A percentile compares a stretch with the other conserved stretches of the same genome.
These are phyloP conservation scores for Balansia obtecta DNA, from an alignment of 2,329 filamentous ascomycete species.

Conservation along the genomic window DNA sequence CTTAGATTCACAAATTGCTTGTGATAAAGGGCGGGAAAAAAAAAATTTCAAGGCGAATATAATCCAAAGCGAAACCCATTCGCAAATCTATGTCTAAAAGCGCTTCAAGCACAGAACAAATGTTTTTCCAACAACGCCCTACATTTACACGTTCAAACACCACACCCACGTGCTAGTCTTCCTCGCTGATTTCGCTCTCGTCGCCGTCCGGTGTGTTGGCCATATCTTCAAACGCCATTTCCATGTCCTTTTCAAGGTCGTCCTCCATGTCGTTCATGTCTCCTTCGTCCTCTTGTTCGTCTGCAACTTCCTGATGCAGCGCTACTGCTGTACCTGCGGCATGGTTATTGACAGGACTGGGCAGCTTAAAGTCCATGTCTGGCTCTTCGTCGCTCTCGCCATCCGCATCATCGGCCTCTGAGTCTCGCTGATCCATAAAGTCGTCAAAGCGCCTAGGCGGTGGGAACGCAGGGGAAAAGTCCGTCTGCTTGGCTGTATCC, in stretches of 20 bases:
- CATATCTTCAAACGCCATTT: conserved; percentile 38
- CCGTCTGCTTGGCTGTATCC: conserved; percentile 23
- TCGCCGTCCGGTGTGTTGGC: conserved; percentile 36
- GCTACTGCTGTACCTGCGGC: conserved; percentile 15
- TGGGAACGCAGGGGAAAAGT: conserved; percentile 39
- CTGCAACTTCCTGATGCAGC: conserved; percentile 15
- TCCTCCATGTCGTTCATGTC: conserved; percentile 20
- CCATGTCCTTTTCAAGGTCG: conserved; percentile 39
- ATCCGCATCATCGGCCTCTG: conserved; percentile 30
- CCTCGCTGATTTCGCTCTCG: conserved; percentile 55
- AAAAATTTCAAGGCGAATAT: not conserved
- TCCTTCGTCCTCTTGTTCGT: conserved; percentile 17
- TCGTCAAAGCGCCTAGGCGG: conserved; percentile 39
- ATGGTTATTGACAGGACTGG: conserved; percentile 37
- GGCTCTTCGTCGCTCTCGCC: conserved; percentile 36
- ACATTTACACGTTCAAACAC: not conserved
- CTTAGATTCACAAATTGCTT: not conserved
- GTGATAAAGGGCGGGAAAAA: not conserved
- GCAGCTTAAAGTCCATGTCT: conserved; percentile 38
- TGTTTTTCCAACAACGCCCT: not conserved
- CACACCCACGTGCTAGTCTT: conserved; percentile 32
- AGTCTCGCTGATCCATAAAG: conserved; percentile 34
- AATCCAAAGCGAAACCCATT: not conserved
- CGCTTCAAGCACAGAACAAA: not conserved
- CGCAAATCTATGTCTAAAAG: not conserved